Base-by-base conservation (phyloP, 768 basidiomycete genomes). In the Pleurotus djamor region DNA sequence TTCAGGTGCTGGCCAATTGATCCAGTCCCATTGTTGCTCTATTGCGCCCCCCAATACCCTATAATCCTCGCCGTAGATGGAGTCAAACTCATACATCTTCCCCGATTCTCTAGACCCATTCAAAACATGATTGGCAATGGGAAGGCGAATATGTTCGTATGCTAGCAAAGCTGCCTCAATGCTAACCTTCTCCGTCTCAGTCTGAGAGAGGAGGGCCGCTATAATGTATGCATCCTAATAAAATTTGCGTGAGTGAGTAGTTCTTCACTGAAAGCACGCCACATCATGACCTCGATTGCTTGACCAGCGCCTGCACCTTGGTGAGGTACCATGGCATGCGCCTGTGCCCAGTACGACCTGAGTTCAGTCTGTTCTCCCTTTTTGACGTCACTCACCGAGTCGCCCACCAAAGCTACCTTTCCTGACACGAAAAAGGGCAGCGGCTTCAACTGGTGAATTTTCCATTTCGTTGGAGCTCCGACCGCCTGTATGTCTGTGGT, bases 401-500 rank as follows among this genome's bases (percentile, higher is more conserved):
- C 80, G 5, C 79, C 82, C 3, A 80, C 54, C 21, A 83, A 63
- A 1, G 67, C 80, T n/a, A 80, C 74, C 8, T 66, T 68, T 4
- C 68, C 74, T 28, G 69, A 60, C 4, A 72, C 73, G 50, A 68
- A 78, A 35, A 70, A 69, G 0, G 77, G 76, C 3, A 83, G 63
- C 2, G 69, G 64, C 4, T 63, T 64, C 8, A 81, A 60, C 32
- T 67, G 63, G 59, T 76, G 72, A 4, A 81, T 67, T 2, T 67
- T 76, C 77, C 79, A 81, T 51, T 71, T 69, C 9, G 69, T 73
- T 1, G 75, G 70, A 1, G 61, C 68, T 14, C 71, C 67, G 35
- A 72, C 63, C 36, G 66, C 66, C 76, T 76, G 51, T 21, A 14
- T 47, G 32, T 2, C 5, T 4, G n/a, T 56, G 17, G 14, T 17